phyloP scores from a whole-genome alignment of 805 yeast species.

The Metschnikowia kunwiensis region DNA sequence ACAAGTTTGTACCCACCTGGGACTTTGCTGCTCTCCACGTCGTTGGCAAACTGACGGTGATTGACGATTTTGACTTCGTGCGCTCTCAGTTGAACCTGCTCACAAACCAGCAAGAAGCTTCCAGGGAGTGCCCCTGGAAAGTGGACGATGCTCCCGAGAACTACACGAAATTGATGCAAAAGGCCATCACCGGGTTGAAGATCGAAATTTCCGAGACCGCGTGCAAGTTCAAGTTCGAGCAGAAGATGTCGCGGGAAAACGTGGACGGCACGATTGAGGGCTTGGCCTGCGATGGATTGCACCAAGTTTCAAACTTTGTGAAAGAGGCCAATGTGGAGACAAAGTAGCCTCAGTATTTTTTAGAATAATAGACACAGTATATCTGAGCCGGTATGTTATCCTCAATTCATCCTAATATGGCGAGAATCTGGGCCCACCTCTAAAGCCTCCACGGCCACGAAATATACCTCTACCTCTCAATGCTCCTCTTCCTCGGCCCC shows the following conservation, averaged over 20 bases:
- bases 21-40: conserved; percentile 57
- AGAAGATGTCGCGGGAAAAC: conserved; percentile 43
- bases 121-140: conserved; percentile 47
- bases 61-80: conserved; percentile 46
- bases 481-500: conserved; percentile 19
- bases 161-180: conserved; percentile 42
- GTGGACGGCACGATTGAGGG: conserved; percentile 52
- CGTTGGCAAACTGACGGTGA: conserved; percentile 47
- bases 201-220: conserved; percentile 46
- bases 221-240: conserved; percentile 59
- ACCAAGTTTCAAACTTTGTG: conserved; percentile 27
- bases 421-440: conserved; percentile 12
- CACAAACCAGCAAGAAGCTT: conserved; percentile 46
- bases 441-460: conserved; percentile 13
- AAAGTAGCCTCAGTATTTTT: no score
- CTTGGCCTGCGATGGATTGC: conserved; percentile 35
- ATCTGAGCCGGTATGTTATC: no score
- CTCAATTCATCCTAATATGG: conserved; percentile 17
- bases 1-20: conserved; percentile 71
- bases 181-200: conserved; percentile 54
- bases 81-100: conserved; percentile 42
- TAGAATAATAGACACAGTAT: no score
- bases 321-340: conserved; percentile 16
- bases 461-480: conserved; percentile 13
- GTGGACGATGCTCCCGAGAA: conserved; percentile 55